Evolutionary conservation across 2,329 filamentous ascomycete species (phyloP), one percentile per base, ranked within the genome.

Genomic region (Alternaria consortialis): DNA sequence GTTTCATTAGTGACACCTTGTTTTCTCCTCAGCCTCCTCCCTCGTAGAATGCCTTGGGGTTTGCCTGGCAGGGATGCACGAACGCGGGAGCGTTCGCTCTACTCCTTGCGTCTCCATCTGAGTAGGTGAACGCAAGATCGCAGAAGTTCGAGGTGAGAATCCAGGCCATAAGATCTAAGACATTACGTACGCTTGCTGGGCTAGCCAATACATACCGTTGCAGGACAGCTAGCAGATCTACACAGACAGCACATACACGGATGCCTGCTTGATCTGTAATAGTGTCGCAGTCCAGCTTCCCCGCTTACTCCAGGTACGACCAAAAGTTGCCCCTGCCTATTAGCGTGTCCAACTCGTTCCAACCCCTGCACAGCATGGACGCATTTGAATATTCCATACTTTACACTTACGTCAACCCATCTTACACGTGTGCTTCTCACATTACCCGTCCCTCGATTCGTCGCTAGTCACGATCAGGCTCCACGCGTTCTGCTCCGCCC

Each of bases 401-500:
- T 27, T 31, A 37, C 46, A 3, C 31, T 27, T 50, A 50, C 46
- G 46, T 55, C 39, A 46, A 55, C 52, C 7, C 31, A 20, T 5
- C 31, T 46, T 31, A 46, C 39, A 36, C 32, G 52, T 36, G 39
- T 54, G 29, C 39, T 7, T 55, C 20, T 27, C 42, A 51, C 29
- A 23, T 52, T 46, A 27, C 34, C 27, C 4, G 39, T 34, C 36
- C 9, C 20, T 34, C 15, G 37, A n/a, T 15, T 29, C 31, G 4
- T 29, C 13, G 36, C 15, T 20, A 20, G 48, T 39, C 57, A 63
- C 25, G 37, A 44, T 27, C 42, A 34, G 53, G 20, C 53, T 32
- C 46, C 61, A 63, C 57, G 53, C 56, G 57, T 39, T 11, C 27
- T 44, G 12, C 61, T 60, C 47, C 46, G 53, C 61, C 61, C 53